A percentile compares a stretch with the other conserved stretches of the same genome.
Evolutionary conservation across 2,329 filamentous ascomycete genomes (phyloP).

Genomic region (Aureobasidium mangrovei): DNA sequence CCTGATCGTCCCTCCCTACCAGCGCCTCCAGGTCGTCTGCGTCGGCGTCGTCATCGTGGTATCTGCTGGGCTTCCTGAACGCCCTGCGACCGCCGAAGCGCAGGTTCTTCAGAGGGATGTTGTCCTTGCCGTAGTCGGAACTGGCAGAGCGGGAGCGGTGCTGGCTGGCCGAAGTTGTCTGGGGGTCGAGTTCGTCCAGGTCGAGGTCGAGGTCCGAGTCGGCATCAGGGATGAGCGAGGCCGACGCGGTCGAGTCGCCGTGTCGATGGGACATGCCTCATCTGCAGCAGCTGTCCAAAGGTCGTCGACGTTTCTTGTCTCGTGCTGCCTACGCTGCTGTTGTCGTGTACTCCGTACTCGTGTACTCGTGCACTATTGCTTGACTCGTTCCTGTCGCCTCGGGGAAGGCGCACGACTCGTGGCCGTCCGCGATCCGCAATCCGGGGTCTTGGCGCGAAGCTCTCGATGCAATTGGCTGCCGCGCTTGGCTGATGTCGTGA

Average conservation of each 20-base stretch:
- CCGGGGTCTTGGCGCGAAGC: background rate
- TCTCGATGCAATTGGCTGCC: background rate
- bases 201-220: slow-evolving; percentile 67
- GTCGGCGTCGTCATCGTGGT: slow-evolving; percentile 44
- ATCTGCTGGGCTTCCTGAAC: slow-evolving; percentile 20
- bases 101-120: slow-evolving; percentile 61
- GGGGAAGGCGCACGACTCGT: background rate
- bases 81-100: slow-evolving; percentile 38
- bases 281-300: slow-evolving; percentile 15
- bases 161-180: slow-evolving; percentile 25
- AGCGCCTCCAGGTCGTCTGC: slow-evolving; percentile 59
- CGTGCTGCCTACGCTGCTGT: slow-evolving; percentile 14
- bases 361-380: background rate
- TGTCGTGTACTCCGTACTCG: background rate
- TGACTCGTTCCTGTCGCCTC: background rate
- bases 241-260: slow-evolving; percentile 36
- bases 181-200: slow-evolving; percentile 69
- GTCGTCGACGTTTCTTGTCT: background rate
- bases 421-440: background rate
- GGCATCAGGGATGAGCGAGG: slow-evolving; percentile 17
- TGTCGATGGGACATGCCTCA: slow-evolving; percentile 40
- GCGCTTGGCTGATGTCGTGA: slow-evolving; percentile 1
- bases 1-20: slow-evolving; percentile 44
- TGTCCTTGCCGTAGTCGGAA: slow-evolving; percentile 36
- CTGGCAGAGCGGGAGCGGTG: slow-evolving; percentile 25